A percentile compares a stretch with the other conserved stretches of the same genome.
Conservation (phyloP, 225 moss, liverwort and hornwort genomes). For the Pseudoscleropodium purum region DNA sequence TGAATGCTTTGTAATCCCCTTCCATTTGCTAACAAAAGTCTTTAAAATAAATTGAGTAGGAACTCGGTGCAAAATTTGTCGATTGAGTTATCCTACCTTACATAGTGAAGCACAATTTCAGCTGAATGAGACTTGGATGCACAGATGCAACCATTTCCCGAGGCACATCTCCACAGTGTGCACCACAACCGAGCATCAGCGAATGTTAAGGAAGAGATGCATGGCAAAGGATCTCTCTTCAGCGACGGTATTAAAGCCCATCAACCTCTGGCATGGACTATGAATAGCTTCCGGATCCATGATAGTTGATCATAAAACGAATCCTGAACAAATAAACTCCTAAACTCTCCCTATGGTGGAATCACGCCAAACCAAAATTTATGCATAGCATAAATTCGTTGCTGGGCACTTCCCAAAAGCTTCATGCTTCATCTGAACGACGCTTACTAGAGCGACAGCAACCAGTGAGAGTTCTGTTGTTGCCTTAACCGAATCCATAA, state of each 20-base stretch:
- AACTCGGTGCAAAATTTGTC: neutral
- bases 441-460: neutral
- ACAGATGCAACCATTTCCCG: slow-evolving; percentile 4
- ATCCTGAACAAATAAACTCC: neutral
- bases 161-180: neutral
- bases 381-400: neutral
- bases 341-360: neutral
- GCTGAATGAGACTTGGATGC: neutral
- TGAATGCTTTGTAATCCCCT: neutral
- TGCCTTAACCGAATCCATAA: neutral
- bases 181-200: neutral
- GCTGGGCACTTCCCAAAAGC: neutral
- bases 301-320: neutral
- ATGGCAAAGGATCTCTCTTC: neutral
- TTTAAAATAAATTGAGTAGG: neutral
- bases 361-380: neutral
- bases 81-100: neutral
- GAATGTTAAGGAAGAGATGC: slow-evolving; percentile 4
- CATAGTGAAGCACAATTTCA: neutral
- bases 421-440: neutral
- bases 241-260: slow-evolving; percentile 4
- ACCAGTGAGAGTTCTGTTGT: neutral
- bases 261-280: neutral
- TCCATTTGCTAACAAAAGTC: neutral
- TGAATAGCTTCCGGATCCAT: neutral